A percentile compares a stretch with the other conserved stretches of the same genome.
phyloP scores from a whole-genome alignment of 176 grass and related monocot species.

The Alopecurus myosuroides region DNA sequence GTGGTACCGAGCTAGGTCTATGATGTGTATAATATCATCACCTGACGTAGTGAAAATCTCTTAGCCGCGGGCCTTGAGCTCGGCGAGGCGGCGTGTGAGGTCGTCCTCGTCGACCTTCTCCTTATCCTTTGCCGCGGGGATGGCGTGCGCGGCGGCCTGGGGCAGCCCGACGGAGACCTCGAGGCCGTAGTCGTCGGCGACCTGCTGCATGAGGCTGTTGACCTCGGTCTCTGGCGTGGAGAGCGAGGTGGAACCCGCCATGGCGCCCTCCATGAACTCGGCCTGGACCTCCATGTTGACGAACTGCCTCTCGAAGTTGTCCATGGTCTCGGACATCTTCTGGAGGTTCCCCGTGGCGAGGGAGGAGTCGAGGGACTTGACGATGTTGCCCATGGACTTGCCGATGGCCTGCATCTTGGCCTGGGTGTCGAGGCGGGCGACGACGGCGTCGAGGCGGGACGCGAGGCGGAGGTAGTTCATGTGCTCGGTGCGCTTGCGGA shows the following conservation, averaged over 20 bases:
- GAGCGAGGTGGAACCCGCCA: slow-evolving; percentile 75
- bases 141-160: slow-evolving; percentile 65
- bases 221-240: slow-evolving; percentile 96
- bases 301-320: slow-evolving; percentile 82
- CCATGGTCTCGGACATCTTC: slow-evolving; percentile 99
- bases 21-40: background rate
- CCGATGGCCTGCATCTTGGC: slow-evolving; percentile 99
- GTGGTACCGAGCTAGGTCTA: background rate
- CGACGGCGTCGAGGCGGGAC: slow-evolving; percentile 94
- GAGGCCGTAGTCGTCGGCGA: slow-evolving; percentile 92
- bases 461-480: slow-evolving; percentile 95
- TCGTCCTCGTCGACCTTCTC: slow-evolving; percentile 97
- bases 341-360: slow-evolving; percentile 84
- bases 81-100: slow-evolving; percentile 71
- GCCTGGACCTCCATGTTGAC: slow-evolving; percentile 99
- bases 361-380: slow-evolving; percentile 77
- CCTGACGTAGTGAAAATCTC: slow-evolving; percentile 9
- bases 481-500: slow-evolving; percentile 93
- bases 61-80: slow-evolving; percentile 78
- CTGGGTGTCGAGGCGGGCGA: slow-evolving; percentile 87
- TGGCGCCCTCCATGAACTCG: slow-evolving; percentile 99
- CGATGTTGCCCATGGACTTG: slow-evolving; percentile 84
- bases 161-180: slow-evolving; percentile 88
- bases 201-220: slow-evolving; percentile 98
- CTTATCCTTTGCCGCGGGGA: slow-evolving; percentile 74